A percentile compares a stretch with the other conserved stretches of the same genome.
phyloP scores from a whole-genome alignment of 495 filamentous ascomycete genomes.

The Aspergillus cristatus region DNA sequence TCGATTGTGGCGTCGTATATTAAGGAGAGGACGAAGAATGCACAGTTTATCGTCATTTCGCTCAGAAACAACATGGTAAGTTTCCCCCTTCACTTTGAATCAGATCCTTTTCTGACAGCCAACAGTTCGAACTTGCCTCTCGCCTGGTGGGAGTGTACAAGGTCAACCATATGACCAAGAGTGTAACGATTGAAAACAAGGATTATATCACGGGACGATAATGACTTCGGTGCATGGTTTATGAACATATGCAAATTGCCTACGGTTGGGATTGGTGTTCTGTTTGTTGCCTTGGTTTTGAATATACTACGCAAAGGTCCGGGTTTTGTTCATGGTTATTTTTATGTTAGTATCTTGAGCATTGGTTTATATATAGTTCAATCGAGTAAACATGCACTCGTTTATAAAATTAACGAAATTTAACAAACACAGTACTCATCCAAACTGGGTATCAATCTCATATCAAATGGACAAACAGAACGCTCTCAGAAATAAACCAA shows the following conservation, averaged over 20 bases:
- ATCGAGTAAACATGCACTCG: no score
- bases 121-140: slow-evolving; percentile 80
- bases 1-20: slow-evolving; percentile 98
- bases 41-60: slow-evolving; percentile 97
- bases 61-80: slow-evolving; percentile 90
- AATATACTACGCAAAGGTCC: no score
- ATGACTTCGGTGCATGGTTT: slow-evolving; percentile 7
- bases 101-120: slow-evolving; percentile 7
- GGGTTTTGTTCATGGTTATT: no score
- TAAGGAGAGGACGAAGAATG: slow-evolving; percentile 97
- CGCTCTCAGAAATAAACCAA: no score
- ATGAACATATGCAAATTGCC: not conserved
- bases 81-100: not conserved
- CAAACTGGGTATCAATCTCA: no score
- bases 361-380: no score
- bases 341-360: no score
- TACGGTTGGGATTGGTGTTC: no score
- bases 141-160: slow-evolving; percentile 95
- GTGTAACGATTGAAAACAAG: slow-evolving; percentile 86
- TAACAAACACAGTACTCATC: no score
- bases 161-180: slow-evolving; percentile 99
- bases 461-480: no score
- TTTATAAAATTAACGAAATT: no score
- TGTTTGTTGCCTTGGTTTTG: no score
- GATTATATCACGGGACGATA: slow-evolving; percentile 59